These are phyloP conservation scores for Schwanniomyces occidentalis DNA, from an alignment of 805 yeast genomes.

Conservation along the genomic window DNA sequence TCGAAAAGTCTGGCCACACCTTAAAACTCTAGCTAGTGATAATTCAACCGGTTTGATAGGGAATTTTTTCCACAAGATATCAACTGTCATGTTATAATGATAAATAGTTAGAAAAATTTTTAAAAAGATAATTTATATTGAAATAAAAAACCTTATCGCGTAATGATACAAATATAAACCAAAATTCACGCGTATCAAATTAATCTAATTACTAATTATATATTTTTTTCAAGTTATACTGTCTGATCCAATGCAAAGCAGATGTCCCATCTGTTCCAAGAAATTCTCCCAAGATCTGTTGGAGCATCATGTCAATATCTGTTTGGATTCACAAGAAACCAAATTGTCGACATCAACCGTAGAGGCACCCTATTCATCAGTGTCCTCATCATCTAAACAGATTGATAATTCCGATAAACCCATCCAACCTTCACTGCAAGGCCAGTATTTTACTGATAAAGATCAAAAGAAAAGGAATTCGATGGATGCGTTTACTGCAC, in stretches of 20 bases:
- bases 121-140: too few species aligned
- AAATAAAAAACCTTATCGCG: constrained; percentile 2
- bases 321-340: constrained; percentile 33
- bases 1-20: constrained; percentile 85
- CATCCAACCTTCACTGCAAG: too few species aligned
- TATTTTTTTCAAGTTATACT: too few species aligned
- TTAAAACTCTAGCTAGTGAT: constrained; percentile 59
- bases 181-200: constrained; percentile 1
- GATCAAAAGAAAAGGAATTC: constrained; percentile 5
- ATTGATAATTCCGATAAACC: too few species aligned
- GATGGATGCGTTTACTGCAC: constrained; percentile 28
- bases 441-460: too few species aligned
- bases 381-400: too few species aligned
- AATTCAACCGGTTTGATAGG: constrained; percentile 44
- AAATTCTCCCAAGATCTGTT: constrained; percentile 21
- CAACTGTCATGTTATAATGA: constrained; percentile 19
- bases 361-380: neutral
- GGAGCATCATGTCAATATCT: constrained; percentile 42
- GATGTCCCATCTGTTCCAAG: constrained; percentile 40
- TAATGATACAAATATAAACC: neutral
- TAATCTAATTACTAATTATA: neutral
- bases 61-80: constrained; percentile 23
- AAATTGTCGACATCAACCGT: neutral
- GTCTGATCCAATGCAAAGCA: constrained; percentile 14
- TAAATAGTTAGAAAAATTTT: neutral